Evolutionary conservation across 208 protist genomes (phyloP).

Genomic region (Phytomonas francai): DNA sequence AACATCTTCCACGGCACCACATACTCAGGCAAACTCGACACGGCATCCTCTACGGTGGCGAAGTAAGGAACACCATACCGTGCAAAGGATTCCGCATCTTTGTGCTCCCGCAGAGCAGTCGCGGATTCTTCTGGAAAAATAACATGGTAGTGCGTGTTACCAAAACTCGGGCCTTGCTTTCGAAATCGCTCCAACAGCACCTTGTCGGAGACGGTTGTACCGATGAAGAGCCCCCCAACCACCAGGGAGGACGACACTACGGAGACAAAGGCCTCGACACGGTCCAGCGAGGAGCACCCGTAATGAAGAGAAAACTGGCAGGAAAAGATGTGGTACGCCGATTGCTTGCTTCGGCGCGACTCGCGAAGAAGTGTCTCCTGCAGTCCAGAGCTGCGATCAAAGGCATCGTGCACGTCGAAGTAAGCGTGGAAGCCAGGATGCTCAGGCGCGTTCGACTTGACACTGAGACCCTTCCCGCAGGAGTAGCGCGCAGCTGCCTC

Average conservation of each 20-base stretch:
- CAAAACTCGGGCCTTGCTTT: slow-evolving; percentile 32
- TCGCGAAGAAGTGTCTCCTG: slow-evolving; percentile 11
- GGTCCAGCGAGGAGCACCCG: slow-evolving; percentile 34
- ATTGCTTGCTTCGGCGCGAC: not conserved
- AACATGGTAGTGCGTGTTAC: slow-evolving; percentile 39
- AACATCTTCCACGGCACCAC: slow-evolving; percentile 63
- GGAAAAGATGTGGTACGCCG: slow-evolving; percentile 41
- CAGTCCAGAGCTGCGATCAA: slow-evolving; percentile 29
- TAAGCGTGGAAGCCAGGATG: slow-evolving; percentile 37
- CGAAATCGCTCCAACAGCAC: slow-evolving; percentile 27
- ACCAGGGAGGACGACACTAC: slow-evolving; percentile 29
- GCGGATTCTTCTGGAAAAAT: slow-evolving; percentile 28
- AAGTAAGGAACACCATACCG: slow-evolving; percentile 56
- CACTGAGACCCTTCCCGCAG: slow-evolving; percentile 49
- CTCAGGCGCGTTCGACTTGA: slow-evolving; percentile 26
- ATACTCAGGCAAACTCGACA: slow-evolving; percentile 59
- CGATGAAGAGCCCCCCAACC: slow-evolving; percentile 54
- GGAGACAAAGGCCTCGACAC: slow-evolving; percentile 37
- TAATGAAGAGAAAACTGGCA: slow-evolving; percentile 87
- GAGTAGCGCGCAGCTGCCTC: slow-evolving; percentile 68
- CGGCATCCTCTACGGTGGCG: slow-evolving; percentile 51
- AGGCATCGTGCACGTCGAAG: slow-evolving; percentile 64
- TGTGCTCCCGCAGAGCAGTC: slow-evolving; percentile 9
- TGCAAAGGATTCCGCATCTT: slow-evolving; percentile 5
- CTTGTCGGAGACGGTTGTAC: slow-evolving; percentile 61